Evolutionary conservation across 2,329 filamentous ascomycete genomes (phyloP), one percentile per base, ranked within the genome.

Genomic region (Verticillium nubilum): DNA sequence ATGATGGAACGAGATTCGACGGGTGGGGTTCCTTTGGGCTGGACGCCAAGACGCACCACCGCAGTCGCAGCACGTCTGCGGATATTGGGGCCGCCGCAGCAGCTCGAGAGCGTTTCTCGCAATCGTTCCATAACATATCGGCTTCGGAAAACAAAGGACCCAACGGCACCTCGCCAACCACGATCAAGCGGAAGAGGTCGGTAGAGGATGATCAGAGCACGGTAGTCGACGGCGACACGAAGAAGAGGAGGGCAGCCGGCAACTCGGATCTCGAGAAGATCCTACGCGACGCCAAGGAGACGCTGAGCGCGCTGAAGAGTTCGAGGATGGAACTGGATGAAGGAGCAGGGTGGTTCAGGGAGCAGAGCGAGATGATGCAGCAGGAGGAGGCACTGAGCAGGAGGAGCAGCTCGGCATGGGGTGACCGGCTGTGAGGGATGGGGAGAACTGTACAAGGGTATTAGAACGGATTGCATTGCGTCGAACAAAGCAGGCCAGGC

Each of bases 251-350:
- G 60, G 57, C 59, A 67, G 66, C 66, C 65, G 68, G 57, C 73
- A 73, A 64, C 60, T 33, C 57, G 52, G 76, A 78, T 10, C 57
- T 64, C 23, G 64, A 72, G 60, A 72, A 74, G 29, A 73, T 79
- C 17, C 72, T 81, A 66, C 74, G 74, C 58, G 76, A 78, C 52
- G 75, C 75, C 28, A 57, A 56, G 28, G 71, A 76, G 60, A 73
- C 69, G 37, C 62, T 76, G 27, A 55, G 59, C 69, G 74, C 53
- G 62, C 72, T 81, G 47, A 72, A 72, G 37, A 70, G 72, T 56
- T 70, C 78, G 63, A 72, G 76, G 15, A 69, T 74, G 59, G 78
- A 80, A 59, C 72, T 82, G 68, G 76, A 80, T 61, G 73, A 80
- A 62, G 77, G 73, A 17, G 72, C 72, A n/a, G 70, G 72, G 23